A percentile compares a stretch with the other conserved stretches of the same genome.
phyloP scores from a whole-genome alignment of 129 eudicot species.

The Cynara cardunculus region DNA sequence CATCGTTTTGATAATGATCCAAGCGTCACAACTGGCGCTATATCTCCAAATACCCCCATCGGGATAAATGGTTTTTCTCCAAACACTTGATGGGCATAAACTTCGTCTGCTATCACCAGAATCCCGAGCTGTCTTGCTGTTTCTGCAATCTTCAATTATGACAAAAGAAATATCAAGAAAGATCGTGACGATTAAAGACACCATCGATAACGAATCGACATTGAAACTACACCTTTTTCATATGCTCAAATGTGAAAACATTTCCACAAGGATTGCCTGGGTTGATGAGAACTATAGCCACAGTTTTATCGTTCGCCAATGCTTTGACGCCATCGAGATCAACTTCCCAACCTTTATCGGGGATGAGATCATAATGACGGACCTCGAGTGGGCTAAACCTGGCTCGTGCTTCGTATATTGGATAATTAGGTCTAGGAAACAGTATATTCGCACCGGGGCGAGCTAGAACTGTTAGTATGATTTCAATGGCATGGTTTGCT shows the following conservation, averaged over 20 bases:
- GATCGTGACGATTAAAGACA: neutral
- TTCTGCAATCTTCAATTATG: conserved; percentile 39
- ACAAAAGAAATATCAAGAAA: neutral
- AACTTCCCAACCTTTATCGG: conserved; percentile 54
- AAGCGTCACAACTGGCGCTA: conserved; percentile 51
- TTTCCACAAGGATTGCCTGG: conserved; percentile 64
- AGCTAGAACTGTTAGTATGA: conserved; percentile 36
- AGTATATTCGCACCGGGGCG: conserved; percentile 43
- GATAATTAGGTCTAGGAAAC: conserved; percentile 41
- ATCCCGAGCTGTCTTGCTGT: conserved; percentile 51
- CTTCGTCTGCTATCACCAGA: conserved; percentile 54
- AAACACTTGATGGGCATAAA: conserved; percentile 45
- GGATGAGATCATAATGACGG: conserved; percentile 45
- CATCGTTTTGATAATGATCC: conserved; percentile 58
- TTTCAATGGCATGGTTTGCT: conserved; percentile 43
- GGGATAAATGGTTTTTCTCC: conserved; percentile 51
- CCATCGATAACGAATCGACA: neutral
- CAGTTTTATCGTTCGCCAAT: conserved; percentile 44
- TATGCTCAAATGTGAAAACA: conserved; percentile 34
- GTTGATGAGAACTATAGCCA: conserved; percentile 48
- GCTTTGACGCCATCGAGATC: conserved; percentile 38
- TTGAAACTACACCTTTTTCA: conserved; percentile 30
- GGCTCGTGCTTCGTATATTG: conserved; percentile 39
- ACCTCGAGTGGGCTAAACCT: conserved; percentile 32
- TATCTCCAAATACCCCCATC: conserved; percentile 47